Percentiles rank a stretch among this genome's conserved stretches.
Conservation (phyloP, 2,329 filamentous ascomycete genomes). For the Colletotrichum sp. region DNA sequence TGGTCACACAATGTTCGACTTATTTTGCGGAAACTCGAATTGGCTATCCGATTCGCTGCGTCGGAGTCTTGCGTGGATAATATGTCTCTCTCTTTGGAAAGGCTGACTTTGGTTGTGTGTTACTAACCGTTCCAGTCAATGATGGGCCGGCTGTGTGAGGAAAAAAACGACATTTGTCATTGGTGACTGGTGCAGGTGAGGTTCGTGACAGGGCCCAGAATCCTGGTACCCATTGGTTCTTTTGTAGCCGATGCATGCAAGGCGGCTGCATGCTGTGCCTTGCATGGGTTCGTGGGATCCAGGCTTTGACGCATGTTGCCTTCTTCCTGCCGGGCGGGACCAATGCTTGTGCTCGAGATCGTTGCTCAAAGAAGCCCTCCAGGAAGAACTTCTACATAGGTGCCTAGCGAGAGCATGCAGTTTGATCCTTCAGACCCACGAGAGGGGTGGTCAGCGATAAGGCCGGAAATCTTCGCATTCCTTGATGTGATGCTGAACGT, state of each 20-base stretch:
- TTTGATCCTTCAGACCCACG: not conserved
- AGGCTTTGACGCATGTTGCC: not conserved
- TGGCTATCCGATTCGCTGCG: not conserved
- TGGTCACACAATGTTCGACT: not conserved
- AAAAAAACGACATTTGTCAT: not conserved
- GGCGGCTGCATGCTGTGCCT: not conserved
- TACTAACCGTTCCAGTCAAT: not conserved
- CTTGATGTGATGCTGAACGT: not conserved
- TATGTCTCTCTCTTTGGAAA: not conserved
- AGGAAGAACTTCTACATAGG: not conserved
- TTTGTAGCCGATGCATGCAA: not conserved
- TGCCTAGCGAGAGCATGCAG: not conserved
- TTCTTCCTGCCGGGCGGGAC: not conserved
- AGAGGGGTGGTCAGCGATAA: conserved; percentile 11
- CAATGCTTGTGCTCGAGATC: not conserved
- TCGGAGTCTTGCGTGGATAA: not conserved
- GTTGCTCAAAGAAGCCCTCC: not conserved
- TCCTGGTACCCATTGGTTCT: not conserved
- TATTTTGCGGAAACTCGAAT: not conserved
- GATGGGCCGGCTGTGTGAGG: not conserved
- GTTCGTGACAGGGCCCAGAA: not conserved
- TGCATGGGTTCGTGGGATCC: not conserved
- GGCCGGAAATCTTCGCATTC: not conserved
- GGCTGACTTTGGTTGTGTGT: not conserved
- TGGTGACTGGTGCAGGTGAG: not conserved